A percentile compares a stretch with the other conserved stretches of the same genome.
These are phyloP conservation scores for Hymenoscyphus linearis DNA, from an alignment of 2,329 filamentous ascomycete genomes.

Conservation along the genomic window DNA sequence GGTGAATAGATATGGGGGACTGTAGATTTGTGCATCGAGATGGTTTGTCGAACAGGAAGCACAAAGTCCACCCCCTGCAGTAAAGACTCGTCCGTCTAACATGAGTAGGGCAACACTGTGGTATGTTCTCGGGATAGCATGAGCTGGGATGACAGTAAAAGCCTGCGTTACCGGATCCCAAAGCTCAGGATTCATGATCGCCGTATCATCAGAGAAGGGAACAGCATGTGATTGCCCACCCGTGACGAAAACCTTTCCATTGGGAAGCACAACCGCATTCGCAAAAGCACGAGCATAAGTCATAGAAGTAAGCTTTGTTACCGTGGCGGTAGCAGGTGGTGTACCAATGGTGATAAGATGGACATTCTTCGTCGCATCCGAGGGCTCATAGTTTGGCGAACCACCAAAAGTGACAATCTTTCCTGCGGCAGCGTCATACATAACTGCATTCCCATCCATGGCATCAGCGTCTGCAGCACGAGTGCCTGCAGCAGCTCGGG, in stretches of 20 bases:
- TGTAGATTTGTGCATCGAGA: conserved; percentile 49
- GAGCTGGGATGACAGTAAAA: conserved; percentile 36
- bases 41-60: conserved; percentile 44
- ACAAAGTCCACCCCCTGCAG: conserved; percentile 49
- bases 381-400: conserved; percentile 40
- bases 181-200: conserved; percentile 39
- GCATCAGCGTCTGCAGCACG: conserved; percentile 41
- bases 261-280: conserved; percentile 44
- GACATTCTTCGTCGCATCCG: conserved; percentile 39
- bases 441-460: conserved; percentile 52
- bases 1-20: conserved; percentile 50
- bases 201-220: conserved; percentile 41
- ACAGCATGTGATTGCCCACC: conserved; percentile 41
- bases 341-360: conserved; percentile 45
- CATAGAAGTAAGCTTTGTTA: conserved; percentile 34
- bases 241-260: conserved; percentile 42
- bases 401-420: conserved; percentile 52
- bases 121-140: conserved; percentile 41
- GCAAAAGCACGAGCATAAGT: conserved; percentile 38
- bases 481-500: conserved; percentile 36
- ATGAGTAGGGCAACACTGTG: conserved; percentile 46
- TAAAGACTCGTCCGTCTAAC: conserved; percentile 45
- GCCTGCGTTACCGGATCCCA: conserved; percentile 39
- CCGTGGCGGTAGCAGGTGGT: conserved; percentile 14
- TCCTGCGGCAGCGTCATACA: conserved; percentile 50